A percentile compares a stretch with the other conserved stretches of the same genome.
Conservation (phyloP, 225 moss, liverwort and hornwort genomes). For the Marchantia paleacea region DNA sequence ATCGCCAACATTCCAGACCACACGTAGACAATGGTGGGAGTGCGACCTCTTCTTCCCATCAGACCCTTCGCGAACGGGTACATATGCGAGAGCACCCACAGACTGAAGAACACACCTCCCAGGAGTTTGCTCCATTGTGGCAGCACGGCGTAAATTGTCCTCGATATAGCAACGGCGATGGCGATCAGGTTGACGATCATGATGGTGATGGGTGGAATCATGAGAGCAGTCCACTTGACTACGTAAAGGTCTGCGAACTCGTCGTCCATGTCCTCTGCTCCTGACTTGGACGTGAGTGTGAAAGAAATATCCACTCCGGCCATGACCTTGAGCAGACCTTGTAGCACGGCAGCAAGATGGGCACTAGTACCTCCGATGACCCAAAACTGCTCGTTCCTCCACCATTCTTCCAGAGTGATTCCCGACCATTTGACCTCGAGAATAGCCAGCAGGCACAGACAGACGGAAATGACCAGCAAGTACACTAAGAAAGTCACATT, state of each 20-base stretch:
- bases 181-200: slow-evolving; percentile 59
- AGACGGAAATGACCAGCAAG: slow-evolving; percentile 60
- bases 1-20: slow-evolving; percentile 69
- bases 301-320: slow-evolving; percentile 80
- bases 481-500: slow-evolving; percentile 65
- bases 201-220: slow-evolving; percentile 73
- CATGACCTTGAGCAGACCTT: slow-evolving; percentile 63
- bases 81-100: slow-evolving; percentile 64
- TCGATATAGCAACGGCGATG: slow-evolving; percentile 55
- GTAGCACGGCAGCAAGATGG: slow-evolving; percentile 67
- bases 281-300: slow-evolving; percentile 64
- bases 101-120: slow-evolving; percentile 66
- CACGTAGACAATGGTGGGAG: slow-evolving; percentile 63
- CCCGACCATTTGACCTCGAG: slow-evolving; percentile 73
- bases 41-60: slow-evolving; percentile 68
- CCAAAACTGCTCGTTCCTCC: slow-evolving; percentile 84
- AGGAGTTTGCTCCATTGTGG: slow-evolving; percentile 79
- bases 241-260: slow-evolving; percentile 65
- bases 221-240: slow-evolving; percentile 69
- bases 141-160: slow-evolving; percentile 57
- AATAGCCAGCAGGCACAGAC: slow-evolving; percentile 63
- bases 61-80: slow-evolving; percentile 84
- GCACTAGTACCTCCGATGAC: slow-evolving; percentile 80
- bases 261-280: slow-evolving; percentile 57
- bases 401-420: slow-evolving; percentile 75